phyloP scores from a whole-genome alignment of 139 green algal genomes.

The Coelastrella sp. region DNA sequence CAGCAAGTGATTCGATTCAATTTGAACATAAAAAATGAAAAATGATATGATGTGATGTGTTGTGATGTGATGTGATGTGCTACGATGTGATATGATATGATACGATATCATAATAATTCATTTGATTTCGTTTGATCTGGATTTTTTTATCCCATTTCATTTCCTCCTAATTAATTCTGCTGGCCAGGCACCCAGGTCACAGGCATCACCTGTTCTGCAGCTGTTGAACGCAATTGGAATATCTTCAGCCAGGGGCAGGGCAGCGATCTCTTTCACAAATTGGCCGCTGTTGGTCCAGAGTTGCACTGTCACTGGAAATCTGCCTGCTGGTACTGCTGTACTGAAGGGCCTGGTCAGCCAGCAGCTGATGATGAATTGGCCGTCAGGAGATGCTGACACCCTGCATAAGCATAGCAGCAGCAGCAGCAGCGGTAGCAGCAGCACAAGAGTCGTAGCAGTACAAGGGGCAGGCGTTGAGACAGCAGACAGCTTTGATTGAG shows the following conservation, averaged over 20 bases:
- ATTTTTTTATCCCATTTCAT: too few species aligned
- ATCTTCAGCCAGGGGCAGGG: slow-evolving; percentile 93
- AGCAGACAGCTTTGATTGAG: not conserved
- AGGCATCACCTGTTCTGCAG: slow-evolving; percentile 43
- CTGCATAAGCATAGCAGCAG: not conserved
- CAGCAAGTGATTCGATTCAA: too few species aligned
- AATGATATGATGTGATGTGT: too few species aligned
- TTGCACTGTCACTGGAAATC: slow-evolving; percentile 91
- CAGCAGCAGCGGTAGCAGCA: not conserved
- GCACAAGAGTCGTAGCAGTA: not conserved
- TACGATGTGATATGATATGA: too few species aligned
- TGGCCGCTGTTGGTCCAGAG: slow-evolving; percentile 31
- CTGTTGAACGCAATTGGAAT: slow-evolving; percentile 96
- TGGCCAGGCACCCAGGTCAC: not conserved
- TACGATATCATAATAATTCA: too few species aligned
- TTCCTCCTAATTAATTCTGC: too few species aligned
- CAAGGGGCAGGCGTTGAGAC: not conserved
- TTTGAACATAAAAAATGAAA: too few species aligned
- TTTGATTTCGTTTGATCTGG: too few species aligned
- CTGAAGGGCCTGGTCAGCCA: slow-evolving; percentile 94
- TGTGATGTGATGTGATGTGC: too few species aligned
- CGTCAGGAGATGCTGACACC: slow-evolving; percentile 72
- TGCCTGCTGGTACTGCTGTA: slow-evolving; percentile 88
- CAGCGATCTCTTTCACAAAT: slow-evolving; percentile 77
- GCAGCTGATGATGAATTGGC: slow-evolving; percentile 83